Base-by-base conservation (phyloP, 139 green algal species). In the Diplosphaera chodatii region DNA sequence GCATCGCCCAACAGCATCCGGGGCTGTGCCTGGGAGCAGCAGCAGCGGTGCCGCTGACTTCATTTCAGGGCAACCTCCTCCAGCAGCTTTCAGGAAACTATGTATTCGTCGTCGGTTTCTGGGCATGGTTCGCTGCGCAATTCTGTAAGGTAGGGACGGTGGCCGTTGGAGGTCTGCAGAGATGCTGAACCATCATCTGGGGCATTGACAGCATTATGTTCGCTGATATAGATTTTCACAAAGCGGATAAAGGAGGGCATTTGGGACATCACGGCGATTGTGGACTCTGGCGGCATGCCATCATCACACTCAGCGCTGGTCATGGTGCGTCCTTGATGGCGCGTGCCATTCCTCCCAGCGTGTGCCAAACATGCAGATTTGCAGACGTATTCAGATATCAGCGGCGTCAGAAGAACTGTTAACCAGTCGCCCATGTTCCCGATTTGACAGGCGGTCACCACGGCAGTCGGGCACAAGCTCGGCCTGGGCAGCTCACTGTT, bases 281-380 rank as follows among this genome's bases (percentile, higher is more conserved):
- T 97, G 1, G 85, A 90, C 68, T 93, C 88, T n/a, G 95, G 95
- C 32, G 95, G 95, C 73, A 99, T 98, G 94, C 95, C 95, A 4
- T 99, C 94, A 4, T 98, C 92, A 20, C 95, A 99, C 80, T 96
- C 94, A 1, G 82, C 93, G 0, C 84, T 99, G 4, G 95, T 87
- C 73, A 81, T 88, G 74, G 90, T 93, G 40, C 67, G 82, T 68
- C 56, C n/a, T 25, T 5, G 40, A 27, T 32, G n/a, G n/a, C n/a
- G n/a, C n/a, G n/a, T 48, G 37, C 22, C 32, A 55, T 69, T n/a
- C n/a, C n/a, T n/a, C n/a, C n/a, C n/a, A n/a, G n/a, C n/a, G n/a
- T n/a, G n/a, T n/a, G n/a, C n/a, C n/a, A n/a, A n/a, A n/a, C n/a
- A n/a, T n/a, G 48, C 48, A n/a, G 48, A n/a, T 23, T 25, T 59